phyloP scores from a whole-genome alignment of 805 yeast species.

The Myxozyma nipponensis region DNA sequence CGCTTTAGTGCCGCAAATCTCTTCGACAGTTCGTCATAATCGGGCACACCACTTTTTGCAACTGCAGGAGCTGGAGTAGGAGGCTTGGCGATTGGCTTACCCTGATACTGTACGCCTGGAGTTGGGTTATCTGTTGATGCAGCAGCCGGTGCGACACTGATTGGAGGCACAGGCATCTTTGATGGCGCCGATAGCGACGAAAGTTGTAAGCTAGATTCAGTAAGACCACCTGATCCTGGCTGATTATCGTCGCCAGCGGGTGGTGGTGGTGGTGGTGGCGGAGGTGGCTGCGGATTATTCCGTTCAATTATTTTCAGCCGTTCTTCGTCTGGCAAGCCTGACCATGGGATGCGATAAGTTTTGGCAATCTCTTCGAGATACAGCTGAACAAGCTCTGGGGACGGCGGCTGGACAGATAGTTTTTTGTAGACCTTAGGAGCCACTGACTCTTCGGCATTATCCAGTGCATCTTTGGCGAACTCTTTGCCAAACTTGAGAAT shows the following conservation, averaged over 20 bases:
- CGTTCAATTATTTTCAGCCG: constrained; percentile 32
- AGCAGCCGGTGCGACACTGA: constrained; percentile 34
- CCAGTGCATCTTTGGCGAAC: constrained; percentile 53
- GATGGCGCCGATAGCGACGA: constrained; percentile 27
- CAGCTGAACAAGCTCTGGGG: constrained; percentile 57
- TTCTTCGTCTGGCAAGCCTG: constrained; percentile 45
- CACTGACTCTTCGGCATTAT: constrained; percentile 49
- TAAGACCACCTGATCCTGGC: constrained; percentile 32
- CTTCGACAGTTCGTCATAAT: constrained; percentile 61
- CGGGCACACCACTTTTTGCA: constrained; percentile 32
- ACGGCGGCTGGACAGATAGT: constrained; percentile 66
- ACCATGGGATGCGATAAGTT: constrained; percentile 72
- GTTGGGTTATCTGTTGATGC: constrained; percentile 36
- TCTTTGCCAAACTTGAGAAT: constrained; percentile 64
- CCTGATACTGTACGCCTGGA: constrained; percentile 33
- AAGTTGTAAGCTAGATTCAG: constrained; percentile 32
- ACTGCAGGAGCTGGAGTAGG: constrained; percentile 6
- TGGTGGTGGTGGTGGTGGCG: constrained; percentile 29
- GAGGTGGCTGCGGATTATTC: constrained; percentile 26
- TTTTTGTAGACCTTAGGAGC: constrained; percentile 65
- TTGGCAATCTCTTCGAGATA: constrained; percentile 77
- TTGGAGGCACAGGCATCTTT: constrained; percentile 31
- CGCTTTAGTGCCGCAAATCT: constrained; percentile 70
- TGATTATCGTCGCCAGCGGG: constrained; percentile 37
- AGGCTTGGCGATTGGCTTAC: constrained; percentile 11